Evolutionary conservation across 371 early-diverging fungal species (phyloP).

Genomic region (Rhizopus arrhizus): DNA sequence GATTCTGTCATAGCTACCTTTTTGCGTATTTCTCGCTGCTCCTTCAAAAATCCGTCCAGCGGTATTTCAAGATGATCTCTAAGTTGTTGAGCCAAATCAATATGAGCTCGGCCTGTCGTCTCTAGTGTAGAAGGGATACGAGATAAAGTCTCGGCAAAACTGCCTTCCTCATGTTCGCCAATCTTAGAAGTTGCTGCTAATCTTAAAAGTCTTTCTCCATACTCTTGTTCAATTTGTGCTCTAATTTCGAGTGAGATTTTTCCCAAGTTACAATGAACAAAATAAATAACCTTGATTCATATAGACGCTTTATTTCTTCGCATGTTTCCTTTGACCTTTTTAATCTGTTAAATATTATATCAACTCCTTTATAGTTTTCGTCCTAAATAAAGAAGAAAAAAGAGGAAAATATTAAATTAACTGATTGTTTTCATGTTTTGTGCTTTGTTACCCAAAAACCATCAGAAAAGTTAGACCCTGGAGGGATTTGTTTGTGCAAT

Average conservation of each 20-base stretch:
- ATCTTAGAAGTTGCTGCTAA: slow-evolving; percentile 33
- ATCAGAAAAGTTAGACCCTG: slow-evolving; percentile 26
- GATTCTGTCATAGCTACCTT: slow-evolving; percentile 23
- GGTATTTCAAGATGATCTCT: slow-evolving; percentile 44
- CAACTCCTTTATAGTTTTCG: slow-evolving; percentile 26
- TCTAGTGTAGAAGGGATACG: slow-evolving; percentile 47
- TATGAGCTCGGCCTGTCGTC: slow-evolving; percentile 50
- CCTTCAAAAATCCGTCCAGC: slow-evolving; percentile 40
- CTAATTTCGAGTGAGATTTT: slow-evolving; percentile 5
- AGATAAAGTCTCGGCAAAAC: slow-evolving; percentile 43
- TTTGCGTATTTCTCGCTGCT: slow-evolving; percentile 43
- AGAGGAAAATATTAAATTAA: slow-evolving; percentile 3
- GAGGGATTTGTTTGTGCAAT: slow-evolving; percentile 15
- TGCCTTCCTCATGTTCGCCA: slow-evolving; percentile 43
- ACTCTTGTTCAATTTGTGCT: slow-evolving; percentile 42
- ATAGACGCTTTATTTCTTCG: slow-evolving; percentile 31
- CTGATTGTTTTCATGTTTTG: not conserved
- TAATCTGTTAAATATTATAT: slow-evolving; percentile 23
- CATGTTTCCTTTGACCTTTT: slow-evolving; percentile 38
- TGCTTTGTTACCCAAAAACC: slow-evolving; percentile 30
- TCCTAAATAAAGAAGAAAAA: slow-evolving; percentile 18
- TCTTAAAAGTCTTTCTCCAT: slow-evolving; percentile 40
- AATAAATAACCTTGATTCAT: slow-evolving; percentile 20
- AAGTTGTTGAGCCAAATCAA: slow-evolving; percentile 50
- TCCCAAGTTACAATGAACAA: not conserved